A percentile compares a stretch with the other conserved stretches of the same genome.
Evolutionary conservation across 1,284 basidiomycete species (phyloP).

Genomic region (Puccinia triticina): DNA sequence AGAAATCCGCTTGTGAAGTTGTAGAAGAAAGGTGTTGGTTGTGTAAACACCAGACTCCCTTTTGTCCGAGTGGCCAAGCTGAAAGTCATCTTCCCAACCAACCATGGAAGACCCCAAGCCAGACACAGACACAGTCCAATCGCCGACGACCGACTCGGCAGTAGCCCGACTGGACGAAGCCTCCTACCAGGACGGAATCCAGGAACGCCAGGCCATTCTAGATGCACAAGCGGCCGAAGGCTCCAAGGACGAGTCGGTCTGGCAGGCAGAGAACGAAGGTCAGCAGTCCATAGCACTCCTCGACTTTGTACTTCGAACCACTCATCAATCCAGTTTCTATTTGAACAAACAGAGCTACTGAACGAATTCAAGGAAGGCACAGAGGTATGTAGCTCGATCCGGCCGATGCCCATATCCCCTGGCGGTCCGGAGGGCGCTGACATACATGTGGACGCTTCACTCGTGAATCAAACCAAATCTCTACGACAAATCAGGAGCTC

Average conservation of each 20-base stretch:
- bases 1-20: too few relatives aligned
- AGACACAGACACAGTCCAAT: background rate
- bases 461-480: background rate
- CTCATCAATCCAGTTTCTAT: background rate
- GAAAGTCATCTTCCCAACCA: background rate
- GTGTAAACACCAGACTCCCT: too few relatives aligned
- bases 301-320: background rate
- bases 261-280: slow-evolving; percentile 28
- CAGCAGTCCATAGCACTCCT: background rate
- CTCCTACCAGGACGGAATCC: slow-evolving; percentile 12
- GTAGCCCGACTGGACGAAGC: slow-evolving; percentile 8
- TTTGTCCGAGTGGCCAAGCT: too few relatives aligned
- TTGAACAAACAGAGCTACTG: slow-evolving; percentile 28
- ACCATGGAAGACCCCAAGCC: background rate
- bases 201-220: background rate
- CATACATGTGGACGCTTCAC: background rate
- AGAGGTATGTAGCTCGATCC: slow-evolving; percentile 10
- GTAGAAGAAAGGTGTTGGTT: too few relatives aligned
- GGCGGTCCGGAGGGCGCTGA: too few relatives aligned
- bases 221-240: slow-evolving; percentile 22
- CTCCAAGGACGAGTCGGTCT: slow-evolving; percentile 8
- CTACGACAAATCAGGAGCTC: slow-evolving; percentile 23
- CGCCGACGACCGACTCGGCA: background rate
- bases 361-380: slow-evolving; percentile 44
- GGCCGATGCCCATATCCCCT: too few relatives aligned